Evolutionary conservation across 2,329 filamentous ascomycete genomes (phyloP).

Genomic region (Penicillium olsonii): DNA sequence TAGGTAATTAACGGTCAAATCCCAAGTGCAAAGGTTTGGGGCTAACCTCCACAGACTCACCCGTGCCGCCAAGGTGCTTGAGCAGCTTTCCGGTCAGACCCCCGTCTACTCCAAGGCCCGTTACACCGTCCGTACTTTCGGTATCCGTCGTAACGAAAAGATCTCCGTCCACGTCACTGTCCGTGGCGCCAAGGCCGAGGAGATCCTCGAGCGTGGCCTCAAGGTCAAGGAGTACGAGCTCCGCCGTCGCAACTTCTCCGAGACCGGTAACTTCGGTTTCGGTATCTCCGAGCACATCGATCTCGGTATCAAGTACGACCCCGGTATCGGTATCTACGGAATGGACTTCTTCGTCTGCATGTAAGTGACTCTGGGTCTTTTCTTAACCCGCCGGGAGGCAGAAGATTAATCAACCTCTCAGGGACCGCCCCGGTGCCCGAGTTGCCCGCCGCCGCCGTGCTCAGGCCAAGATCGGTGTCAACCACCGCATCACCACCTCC

Average conservation of each 20-base stretch:
- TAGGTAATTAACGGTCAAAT: constrained; percentile 42
- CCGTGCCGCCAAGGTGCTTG: constrained; percentile 98
- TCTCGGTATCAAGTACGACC: constrained; percentile 99
- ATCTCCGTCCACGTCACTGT: constrained; percentile 99
- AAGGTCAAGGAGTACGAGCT: constrained; percentile 99
- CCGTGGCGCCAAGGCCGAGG: constrained; percentile 98
- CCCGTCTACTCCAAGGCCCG: constrained; percentile 99
- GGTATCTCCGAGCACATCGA: constrained; percentile 99
- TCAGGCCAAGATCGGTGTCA: constrained; percentile 81
- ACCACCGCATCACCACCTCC: constrained; percentile 88
- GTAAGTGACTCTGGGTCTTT: constrained; percentile 51
- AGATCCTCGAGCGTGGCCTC: constrained; percentile 99
- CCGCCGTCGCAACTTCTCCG: constrained; percentile 98
- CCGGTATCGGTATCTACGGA: constrained; percentile 96
- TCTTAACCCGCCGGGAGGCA: not conserved
- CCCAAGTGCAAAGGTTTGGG: not conserved
- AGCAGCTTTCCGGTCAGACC: constrained; percentile 99
- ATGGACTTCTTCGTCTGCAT: constrained; percentile 99
- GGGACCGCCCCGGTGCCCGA: constrained; percentile 96
- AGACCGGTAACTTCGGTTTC: constrained; percentile 99
- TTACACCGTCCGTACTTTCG: constrained; percentile 99
- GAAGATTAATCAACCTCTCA: constrained; percentile 33
- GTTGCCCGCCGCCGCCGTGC: constrained; percentile 91
- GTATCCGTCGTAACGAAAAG: constrained; percentile 99
- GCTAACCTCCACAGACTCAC: constrained; percentile 66